phyloP scores from a whole-genome alignment of 495 filamentous ascomycete species.

The Hypoxylon cercidicola region DNA sequence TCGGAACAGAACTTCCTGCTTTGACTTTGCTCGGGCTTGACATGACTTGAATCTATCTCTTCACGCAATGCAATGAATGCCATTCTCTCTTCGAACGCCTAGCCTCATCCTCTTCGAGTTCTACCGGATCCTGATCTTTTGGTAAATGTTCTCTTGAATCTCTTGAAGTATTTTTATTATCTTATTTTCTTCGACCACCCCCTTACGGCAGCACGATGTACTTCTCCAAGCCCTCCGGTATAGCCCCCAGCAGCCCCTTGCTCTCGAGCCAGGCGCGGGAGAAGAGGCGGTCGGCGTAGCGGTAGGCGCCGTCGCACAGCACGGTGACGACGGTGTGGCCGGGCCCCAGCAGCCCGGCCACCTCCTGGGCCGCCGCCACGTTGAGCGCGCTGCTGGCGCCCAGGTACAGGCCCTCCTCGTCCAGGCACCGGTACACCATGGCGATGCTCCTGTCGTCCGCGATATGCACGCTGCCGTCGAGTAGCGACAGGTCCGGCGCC shows the following conservation, averaged over 20 bases:
- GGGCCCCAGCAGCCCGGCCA: constrained; percentile 88
- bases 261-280: constrained; percentile 85
- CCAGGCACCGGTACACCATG: constrained; percentile 97
- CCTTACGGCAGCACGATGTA: constrained; percentile 88
- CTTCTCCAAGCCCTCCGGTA: constrained; percentile 86
- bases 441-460: constrained; percentile 93
- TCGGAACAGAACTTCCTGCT: no score
- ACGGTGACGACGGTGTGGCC: constrained; percentile 94
- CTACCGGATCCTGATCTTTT: no score
- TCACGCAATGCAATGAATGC: no score
- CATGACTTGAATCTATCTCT: no score
- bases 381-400: constrained; percentile 93
- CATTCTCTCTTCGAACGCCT: no score
- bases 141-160: neutral
- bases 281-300: constrained; percentile 95
- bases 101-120: no score
- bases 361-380: constrained; percentile 93
- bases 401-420: constrained; percentile 97
- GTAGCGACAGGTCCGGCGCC: constrained; percentile 79
- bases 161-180: neutral
- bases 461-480: constrained; percentile 89
- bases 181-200: constrained; percentile 1
- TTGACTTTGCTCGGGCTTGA: no score
- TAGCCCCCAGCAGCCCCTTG: constrained; percentile 83
- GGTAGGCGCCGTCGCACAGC: constrained; percentile 93